phyloP scores from a whole-genome alignment of 306 rosid genomes.

The Lathyrus sativus region DNA sequence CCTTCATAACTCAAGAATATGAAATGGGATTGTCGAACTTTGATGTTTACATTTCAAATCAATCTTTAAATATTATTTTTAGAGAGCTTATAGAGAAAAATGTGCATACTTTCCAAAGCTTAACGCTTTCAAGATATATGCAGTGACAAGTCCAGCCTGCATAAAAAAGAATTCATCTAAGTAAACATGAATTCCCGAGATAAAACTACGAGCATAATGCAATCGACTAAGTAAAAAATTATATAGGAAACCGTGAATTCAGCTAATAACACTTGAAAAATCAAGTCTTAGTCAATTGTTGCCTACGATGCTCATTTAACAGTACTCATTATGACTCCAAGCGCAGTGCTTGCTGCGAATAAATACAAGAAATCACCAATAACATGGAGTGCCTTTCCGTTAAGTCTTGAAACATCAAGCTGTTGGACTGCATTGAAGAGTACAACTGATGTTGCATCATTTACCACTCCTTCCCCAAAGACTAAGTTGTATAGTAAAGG shows the following conservation, averaged over 20 bases:
- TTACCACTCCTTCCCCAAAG: slow-evolving; percentile 95
- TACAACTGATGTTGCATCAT: slow-evolving; percentile 93
- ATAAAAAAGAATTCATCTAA: background rate
- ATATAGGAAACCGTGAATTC: slow-evolving; percentile 2
- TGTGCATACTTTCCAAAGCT: slow-evolving; percentile 66
- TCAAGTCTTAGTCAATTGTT: background rate
- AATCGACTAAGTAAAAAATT: background rate
- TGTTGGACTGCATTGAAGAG: slow-evolving; percentile 88
- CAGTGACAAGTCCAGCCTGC: slow-evolving; percentile 80
- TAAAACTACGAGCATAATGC: background rate
- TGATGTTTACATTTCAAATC: slow-evolving; percentile 1
- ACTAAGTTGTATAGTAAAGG: slow-evolving; percentile 88
- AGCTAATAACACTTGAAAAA: background rate
- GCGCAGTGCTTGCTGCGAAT: slow-evolving; percentile 78
- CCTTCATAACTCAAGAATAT: no score
- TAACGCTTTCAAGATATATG: slow-evolving; percentile 69
- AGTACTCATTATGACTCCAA: slow-evolving; percentile 67
- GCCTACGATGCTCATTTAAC: background rate
- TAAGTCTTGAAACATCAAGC: slow-evolving; percentile 58
- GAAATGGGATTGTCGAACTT: no score
- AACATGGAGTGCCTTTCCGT: slow-evolving; percentile 42
- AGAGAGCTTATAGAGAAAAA: background rate
- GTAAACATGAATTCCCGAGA: background rate
- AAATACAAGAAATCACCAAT: slow-evolving; percentile 73
- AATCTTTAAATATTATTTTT: slow-evolving; percentile 14